Evolutionary conservation across 2,329 filamentous ascomycete genomes (phyloP), one percentile per base, ranked within the genome.

Genomic region (Xylariomycetidae sp.): DNA sequence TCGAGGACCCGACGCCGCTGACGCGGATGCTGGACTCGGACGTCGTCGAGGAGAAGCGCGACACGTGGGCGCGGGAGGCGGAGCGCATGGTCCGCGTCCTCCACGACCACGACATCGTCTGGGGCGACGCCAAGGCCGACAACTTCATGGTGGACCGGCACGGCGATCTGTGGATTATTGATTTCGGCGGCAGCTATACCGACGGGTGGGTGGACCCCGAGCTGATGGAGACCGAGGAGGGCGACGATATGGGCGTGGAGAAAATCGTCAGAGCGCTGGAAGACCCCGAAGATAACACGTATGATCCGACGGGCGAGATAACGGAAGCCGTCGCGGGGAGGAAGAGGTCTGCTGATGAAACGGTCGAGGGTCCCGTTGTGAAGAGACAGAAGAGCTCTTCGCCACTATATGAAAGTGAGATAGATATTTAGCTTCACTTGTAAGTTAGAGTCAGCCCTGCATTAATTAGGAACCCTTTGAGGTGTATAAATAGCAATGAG

Each of bases 121-220:
- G 58, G 58, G 59, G 60, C 11, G 59, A 63, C 31, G 58, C 55
- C 2, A 62, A 63, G 42, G 54, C 58, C 6, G 59, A 61, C 34
- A 63, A 63, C 27, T 59, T 63, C 46, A 42, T 63, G 46, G 55
- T 62, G 8, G 58, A 61, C 37, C 30, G 41, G 28, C 27, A 56
- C n/a, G 51, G 58, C 14, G 40, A 53, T 25, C 38, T 59, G n/a
- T 63, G 53, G 53, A 57, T 63, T 16, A 60, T 63, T 27, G 57
- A 62, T 34, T 61, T 61, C 37, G 57, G 59, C 6, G 59, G 59
- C 2, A 54, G 53, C 22, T 61, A 54, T 28, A 61, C 57, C n/a
- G n/a, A 55, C 36, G 57, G 58, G 3, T 63, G 57, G 59, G 50
- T 63, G 1, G 56, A 61, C 37, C 41, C 49, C 3, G 51, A 57